Conservation (phyloP, 2,329 filamentous ascomycete genomes). For the Fusarium lateritium region DNA sequence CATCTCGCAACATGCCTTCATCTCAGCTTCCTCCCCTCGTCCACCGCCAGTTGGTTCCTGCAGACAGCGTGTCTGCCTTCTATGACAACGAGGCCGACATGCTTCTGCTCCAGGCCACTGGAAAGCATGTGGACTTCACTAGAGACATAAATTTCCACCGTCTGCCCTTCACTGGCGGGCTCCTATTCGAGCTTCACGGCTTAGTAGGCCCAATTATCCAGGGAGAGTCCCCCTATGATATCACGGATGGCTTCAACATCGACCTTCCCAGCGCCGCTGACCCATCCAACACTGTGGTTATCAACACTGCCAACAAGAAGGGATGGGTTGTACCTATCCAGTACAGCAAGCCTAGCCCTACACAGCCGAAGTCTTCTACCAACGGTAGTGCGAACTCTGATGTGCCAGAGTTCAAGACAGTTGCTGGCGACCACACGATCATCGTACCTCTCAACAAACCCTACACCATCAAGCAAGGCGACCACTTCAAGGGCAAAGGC, state of each 20-base stretch:
- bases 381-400: neutral
- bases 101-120: constrained; percentile 21
- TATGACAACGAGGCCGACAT: constrained; percentile 22
- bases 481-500: constrained; percentile 22
- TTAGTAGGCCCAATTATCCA: constrained; percentile 21
- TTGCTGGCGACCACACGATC: constrained; percentile 9
- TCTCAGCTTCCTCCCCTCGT: constrained; percentile 3
- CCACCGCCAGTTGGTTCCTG: constrained; percentile 20
- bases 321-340: constrained; percentile 24
- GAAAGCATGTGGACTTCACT: constrained; percentile 15
- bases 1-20: constrained; percentile 4
- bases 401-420: constrained; percentile 16
- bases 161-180: constrained; percentile 23
- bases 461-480: constrained; percentile 20
- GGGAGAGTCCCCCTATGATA: constrained; percentile 8
- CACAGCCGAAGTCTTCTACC: neutral
- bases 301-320: constrained; percentile 30
- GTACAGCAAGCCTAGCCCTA: neutral
- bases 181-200: constrained; percentile 25
- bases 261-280: constrained; percentile 8
- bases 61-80: constrained; percentile 19
- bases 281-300: constrained; percentile 25
- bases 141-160: constrained; percentile 16
- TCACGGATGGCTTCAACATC: constrained; percentile 21
- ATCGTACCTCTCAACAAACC: neutral